Evolutionary conservation across 164 flowering plant genomes (phyloP), one percentile per base, ranked within the genome.

Genomic region (Taxillus chinensis): DNA sequence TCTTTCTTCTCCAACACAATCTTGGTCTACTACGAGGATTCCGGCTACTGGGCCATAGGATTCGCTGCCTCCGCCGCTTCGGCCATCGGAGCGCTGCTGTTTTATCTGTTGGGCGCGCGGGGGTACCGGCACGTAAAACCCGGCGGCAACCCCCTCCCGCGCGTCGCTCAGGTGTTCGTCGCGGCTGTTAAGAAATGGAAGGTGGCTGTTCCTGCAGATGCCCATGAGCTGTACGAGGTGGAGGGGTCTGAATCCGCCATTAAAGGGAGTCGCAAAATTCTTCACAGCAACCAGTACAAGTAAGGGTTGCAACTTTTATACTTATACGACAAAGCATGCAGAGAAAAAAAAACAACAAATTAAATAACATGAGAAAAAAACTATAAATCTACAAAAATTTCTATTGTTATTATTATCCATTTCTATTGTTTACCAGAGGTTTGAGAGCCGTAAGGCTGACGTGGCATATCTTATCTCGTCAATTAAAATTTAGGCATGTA

Each of bases 1-100:
- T 90, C 92, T 0, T 78, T 87, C 2, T 81, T 92, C 71, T 92
- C 96, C 4, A 92, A 92, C 78, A 90, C 98, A 39, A 55, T 92
- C 3, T 68, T 92, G 70, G 96, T 82, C 5, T 90, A 86, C 63
- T 86, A 67, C 55, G 98, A 92, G 73, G 93, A 92, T 65, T 4
- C 57, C 0, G 98, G 98, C 3, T 57, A 60, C 40, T 92, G 96
- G 98, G 78, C 83, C 0, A 14, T 84, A 0, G 98, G 98, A 7
- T 92, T 92, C 59, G 64, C 78, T 74, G 79, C 75, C 0, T 79
- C 96, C 0, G 54, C 81, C 0, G 87, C 60, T 9, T 75, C 96
- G 27, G 96, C 92, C 7, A n/a, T 77, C 3, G 0, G 83, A 3
- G 98, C 81, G 15, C 59, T 90, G 8, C 37, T 74, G 0, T 64